Evolutionary conservation across 2,329 filamentous ascomycete species (phyloP).

Genomic region (Fusarium domesticum): DNA sequence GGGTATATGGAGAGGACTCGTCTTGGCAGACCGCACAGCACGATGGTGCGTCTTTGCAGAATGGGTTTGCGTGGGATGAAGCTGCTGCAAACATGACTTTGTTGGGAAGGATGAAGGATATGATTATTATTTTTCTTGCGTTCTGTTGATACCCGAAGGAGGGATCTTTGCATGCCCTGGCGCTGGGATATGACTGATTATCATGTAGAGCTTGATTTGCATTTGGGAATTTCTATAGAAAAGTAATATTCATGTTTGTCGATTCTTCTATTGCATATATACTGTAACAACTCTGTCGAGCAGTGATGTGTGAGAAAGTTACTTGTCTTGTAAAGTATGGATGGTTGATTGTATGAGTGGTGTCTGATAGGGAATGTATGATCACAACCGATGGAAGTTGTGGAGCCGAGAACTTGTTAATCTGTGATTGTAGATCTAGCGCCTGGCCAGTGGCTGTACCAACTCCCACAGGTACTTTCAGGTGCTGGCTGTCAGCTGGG

Average conservation of each 20-base stretch:
- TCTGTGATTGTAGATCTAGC: no score
- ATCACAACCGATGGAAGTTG: no score
- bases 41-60: constrained; percentile 92
- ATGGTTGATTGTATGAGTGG: no score
- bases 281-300: constrained; percentile 21
- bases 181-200: constrained; percentile 15
- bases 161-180: constrained; percentile 26
- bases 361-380: no score
- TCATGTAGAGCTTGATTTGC: constrained; percentile 14
- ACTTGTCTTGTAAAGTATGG: no score
- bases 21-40: constrained; percentile 78
- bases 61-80: constrained; percentile 61
- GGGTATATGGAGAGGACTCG: constrained; percentile 76
- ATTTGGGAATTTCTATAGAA: constrained; percentile 12
- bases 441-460: no score
- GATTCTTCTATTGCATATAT: constrained; percentile 10
- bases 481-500: no score
- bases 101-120: constrained; percentile 5
- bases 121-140: constrained; percentile 20
- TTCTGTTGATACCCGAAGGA: constrained; percentile 25
- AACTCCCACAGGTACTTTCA: no score
- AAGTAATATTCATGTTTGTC: constrained; percentile 17
- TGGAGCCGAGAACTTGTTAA: no score
- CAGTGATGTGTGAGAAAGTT: no score
- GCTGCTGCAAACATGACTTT: background rate